Percentiles rank a stretch among this genome's conserved stretches.
phyloP scores from a whole-genome alignment of 106 monocot species.

The Dendrobium chrysotoxum region DNA sequence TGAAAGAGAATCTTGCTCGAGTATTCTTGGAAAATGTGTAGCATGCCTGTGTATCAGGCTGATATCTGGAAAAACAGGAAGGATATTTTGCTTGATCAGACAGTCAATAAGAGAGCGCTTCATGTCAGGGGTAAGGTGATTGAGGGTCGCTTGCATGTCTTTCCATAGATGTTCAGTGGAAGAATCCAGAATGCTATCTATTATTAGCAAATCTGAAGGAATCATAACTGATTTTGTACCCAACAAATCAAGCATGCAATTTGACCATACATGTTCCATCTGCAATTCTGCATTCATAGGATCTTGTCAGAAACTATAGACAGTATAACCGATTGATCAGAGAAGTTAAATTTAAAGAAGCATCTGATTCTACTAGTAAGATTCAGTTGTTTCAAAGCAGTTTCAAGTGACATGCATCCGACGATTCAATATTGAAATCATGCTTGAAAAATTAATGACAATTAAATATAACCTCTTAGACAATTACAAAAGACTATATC shows the following conservation, averaged over 20 bases:
- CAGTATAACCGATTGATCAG: not conserved
- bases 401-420: not conserved
- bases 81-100: conserved; percentile 16
- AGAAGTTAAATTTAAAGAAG: not conserved
- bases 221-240: conserved; percentile 1
- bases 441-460: not conserved
- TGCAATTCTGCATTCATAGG: conserved; percentile 25
- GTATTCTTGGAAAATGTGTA: conserved; percentile 11
- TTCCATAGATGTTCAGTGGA: not conserved
- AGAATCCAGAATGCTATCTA: conserved; percentile 1
- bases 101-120: conserved; percentile 22
- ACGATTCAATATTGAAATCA: not conserved
- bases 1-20: conserved; percentile 12
- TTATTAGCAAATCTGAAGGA: conserved; percentile 6
- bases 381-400: not conserved
- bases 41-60: not conserved
- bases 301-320: not conserved
- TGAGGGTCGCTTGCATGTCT: conserved; percentile 4
- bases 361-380: not conserved
- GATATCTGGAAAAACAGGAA: conserved; percentile 11
- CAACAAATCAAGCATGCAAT: conserved; percentile 22
- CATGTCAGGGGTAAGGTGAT: conserved; percentile 3
- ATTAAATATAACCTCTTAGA: not conserved
- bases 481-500: not conserved
- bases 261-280: conserved; percentile 19